A percentile compares a stretch with the other conserved stretches of the same genome.
These are phyloP conservation scores for Fragaria iinumae DNA, from an alignment of 306 rosid genomes.

Conservation along the genomic window DNA sequence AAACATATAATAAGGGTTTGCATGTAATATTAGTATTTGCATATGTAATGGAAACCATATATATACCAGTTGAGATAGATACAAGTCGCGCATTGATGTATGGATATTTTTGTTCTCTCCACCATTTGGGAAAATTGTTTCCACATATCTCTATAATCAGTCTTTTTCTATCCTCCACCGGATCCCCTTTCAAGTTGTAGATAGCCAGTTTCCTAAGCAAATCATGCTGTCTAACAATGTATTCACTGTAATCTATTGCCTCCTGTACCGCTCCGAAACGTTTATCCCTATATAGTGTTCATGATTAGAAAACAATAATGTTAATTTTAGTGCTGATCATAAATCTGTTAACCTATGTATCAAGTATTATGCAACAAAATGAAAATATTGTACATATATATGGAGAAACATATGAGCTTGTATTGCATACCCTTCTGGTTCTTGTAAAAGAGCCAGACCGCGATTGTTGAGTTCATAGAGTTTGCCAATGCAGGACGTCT, in stretches of 20 bases:
- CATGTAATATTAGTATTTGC: too few relatives aligned
- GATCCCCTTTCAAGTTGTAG: slow-evolving; percentile 26
- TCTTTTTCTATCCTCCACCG: slow-evolving; percentile 34
- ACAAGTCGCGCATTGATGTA: too few relatives aligned
- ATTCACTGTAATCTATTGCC: slow-evolving; percentile 31
- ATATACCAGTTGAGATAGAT: too few relatives aligned
- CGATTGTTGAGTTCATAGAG: slow-evolving; percentile 30
- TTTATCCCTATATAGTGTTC: background rate
- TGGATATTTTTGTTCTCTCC: slow-evolving; percentile 25
- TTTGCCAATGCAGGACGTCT: slow-evolving; percentile 36
- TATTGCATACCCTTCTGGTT: background rate
- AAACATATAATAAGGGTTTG: background rate
- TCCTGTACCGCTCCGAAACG: too few relatives aligned
- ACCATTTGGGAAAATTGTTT: slow-evolving; percentile 54
- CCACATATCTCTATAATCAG: slow-evolving; percentile 36
- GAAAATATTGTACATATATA: background rate
- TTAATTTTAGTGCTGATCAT: too few relatives aligned
- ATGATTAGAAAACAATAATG: too few relatives aligned
- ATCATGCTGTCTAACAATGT: slow-evolving; percentile 40
- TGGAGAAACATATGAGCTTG: background rate
- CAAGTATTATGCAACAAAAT: background rate
- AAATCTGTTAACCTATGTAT: background rate
- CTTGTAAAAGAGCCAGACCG: slow-evolving; percentile 31
- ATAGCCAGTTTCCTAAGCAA: slow-evolving; percentile 56
- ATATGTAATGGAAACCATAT: too few relatives aligned